A percentile compares a stretch with the other conserved stretches of the same genome.
Evolutionary conservation across 1,284 basidiomycete genomes (phyloP).

Genomic region (Ceratorhiza oryzae-sativae): DNA sequence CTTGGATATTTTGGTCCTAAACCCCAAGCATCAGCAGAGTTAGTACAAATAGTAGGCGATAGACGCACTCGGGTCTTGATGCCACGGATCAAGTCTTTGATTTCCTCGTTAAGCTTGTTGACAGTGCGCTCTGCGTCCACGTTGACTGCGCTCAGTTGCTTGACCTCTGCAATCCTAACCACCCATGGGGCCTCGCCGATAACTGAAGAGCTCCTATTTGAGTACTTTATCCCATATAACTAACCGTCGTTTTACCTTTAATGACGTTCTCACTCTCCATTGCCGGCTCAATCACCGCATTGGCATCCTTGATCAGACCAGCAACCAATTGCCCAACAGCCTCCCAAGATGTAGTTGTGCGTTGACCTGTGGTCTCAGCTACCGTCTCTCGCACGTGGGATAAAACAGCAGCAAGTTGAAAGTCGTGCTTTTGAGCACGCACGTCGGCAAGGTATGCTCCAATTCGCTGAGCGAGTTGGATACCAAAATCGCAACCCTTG

Average conservation of each 20-base stretch:
- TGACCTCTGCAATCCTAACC: slow-evolving; percentile 84
- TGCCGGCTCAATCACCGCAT: slow-evolving; percentile 71
- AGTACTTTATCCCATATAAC: slow-evolving; percentile 27
- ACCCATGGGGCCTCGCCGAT: slow-evolving; percentile 87
- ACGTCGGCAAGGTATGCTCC: slow-evolving; percentile 80
- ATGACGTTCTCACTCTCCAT: slow-evolving; percentile 78
- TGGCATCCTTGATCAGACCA: slow-evolving; percentile 74
- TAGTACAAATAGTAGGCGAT: background rate
- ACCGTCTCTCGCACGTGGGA: slow-evolving; percentile 76
- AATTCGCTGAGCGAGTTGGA: slow-evolving; percentile 86
- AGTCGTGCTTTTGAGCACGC: slow-evolving; percentile 74
- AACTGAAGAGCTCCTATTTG: slow-evolving; percentile 57
- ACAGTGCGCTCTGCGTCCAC: slow-evolving; percentile 91
- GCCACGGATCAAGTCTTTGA: slow-evolving; percentile 83
- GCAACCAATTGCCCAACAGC: slow-evolving; percentile 73
- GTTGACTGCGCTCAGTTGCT: slow-evolving; percentile 82
- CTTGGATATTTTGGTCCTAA: slow-evolving; percentile 85
- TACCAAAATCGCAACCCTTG: slow-evolving; percentile 87
- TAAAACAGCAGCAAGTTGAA: slow-evolving; percentile 76
- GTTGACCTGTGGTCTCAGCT: slow-evolving; percentile 72
- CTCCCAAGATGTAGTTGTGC: slow-evolving; percentile 73
- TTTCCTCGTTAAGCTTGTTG: slow-evolving; percentile 84
- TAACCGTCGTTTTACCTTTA: slow-evolving; percentile 65
- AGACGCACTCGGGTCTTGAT: slow-evolving; percentile 66
- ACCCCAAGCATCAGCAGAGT: slow-evolving; percentile 10